Evolutionary conservation across 768 basidiomycete species (phyloP).

Genomic region (Pisolithus tinctorius): DNA sequence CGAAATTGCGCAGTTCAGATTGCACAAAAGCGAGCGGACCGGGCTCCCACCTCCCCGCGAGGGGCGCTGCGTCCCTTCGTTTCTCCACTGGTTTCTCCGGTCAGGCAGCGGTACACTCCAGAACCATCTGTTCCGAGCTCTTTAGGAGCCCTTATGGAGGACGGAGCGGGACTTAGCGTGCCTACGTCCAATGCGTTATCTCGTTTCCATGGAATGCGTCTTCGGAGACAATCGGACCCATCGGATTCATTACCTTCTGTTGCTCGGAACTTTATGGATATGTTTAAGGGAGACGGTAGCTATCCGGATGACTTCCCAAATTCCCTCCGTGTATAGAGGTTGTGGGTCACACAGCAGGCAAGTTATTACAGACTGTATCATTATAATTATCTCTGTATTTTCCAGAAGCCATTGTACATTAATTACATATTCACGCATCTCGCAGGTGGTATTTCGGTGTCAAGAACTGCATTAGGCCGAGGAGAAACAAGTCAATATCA

Average conservation of each 20-base stretch:
- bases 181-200: neutral
- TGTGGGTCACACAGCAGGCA: neutral
- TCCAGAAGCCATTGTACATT: neutral
- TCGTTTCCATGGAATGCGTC: neutral
- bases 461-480: too few species aligned
- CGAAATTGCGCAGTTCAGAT: constrained; percentile 15
- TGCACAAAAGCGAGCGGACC: constrained; percentile 2
- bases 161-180: constrained; percentile 5
- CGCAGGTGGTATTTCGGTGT: too few species aligned
- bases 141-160: constrained; percentile 3
- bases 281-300: constrained; percentile 29
- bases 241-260: constrained; percentile 20
- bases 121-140: neutral
- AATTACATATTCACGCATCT: neutral
- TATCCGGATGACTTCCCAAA: constrained; percentile 29
- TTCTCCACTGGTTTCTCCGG: constrained; percentile 24
- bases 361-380: neutral
- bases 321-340: constrained; percentile 16
- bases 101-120: constrained; percentile 9
- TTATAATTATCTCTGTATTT: neutral
- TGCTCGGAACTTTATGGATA: constrained; percentile 25
- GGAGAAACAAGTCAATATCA: too few species aligned
- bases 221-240: constrained; percentile 7
- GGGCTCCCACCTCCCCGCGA: neutral
- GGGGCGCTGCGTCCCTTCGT: constrained; percentile 8